These are phyloP conservation scores for Prototheca cutis DNA, from an alignment of 163 green algal species.

Conservation along the genomic window DNA sequence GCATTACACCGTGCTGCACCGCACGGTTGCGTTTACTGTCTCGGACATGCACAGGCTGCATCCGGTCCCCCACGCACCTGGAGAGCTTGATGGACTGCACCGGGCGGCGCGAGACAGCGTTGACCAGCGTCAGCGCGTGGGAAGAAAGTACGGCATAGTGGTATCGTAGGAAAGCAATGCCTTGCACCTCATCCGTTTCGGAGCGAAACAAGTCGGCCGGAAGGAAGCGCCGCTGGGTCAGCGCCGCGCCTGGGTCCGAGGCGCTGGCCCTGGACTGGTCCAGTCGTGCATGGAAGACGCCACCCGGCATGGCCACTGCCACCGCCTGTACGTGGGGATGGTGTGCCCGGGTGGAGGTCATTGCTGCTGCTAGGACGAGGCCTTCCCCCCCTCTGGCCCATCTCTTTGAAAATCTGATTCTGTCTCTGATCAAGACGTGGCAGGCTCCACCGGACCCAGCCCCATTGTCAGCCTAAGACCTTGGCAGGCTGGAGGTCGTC, in stretches of 20 bases:
- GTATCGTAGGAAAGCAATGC: neutral
- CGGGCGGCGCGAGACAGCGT: constrained; percentile 53
- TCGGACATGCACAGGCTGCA: too few relatives aligned
- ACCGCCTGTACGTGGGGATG: too few relatives aligned
- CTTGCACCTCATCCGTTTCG: neutral
- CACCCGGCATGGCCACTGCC: neutral
- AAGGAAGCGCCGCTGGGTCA: constrained; percentile 41
- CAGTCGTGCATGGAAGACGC: neutral
- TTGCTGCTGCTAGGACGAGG: too few relatives aligned
- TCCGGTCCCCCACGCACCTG: neutral
- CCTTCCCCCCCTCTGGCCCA: too few relatives aligned
- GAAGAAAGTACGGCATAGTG: constrained; percentile 74
- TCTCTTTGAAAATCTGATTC: too few relatives aligned
- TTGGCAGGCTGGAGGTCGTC: too few relatives aligned
- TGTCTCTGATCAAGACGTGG: too few relatives aligned
- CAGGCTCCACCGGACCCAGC: too few relatives aligned
- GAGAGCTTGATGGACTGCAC: constrained; percentile 50
- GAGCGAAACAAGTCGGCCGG: neutral
- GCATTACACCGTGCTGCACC: too few relatives aligned
- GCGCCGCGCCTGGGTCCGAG: neutral
- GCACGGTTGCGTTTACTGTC: too few relatives aligned
- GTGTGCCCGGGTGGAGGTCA: too few relatives aligned
- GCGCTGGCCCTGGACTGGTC: neutral
- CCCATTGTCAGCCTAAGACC: too few relatives aligned
- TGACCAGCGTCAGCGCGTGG: constrained; percentile 58